A percentile compares a stretch with the other conserved stretches of the same genome.
These are phyloP conservation scores for Pisolithus orientalis DNA, from an alignment of 768 basidiomycete genomes.

Conservation along the genomic window DNA sequence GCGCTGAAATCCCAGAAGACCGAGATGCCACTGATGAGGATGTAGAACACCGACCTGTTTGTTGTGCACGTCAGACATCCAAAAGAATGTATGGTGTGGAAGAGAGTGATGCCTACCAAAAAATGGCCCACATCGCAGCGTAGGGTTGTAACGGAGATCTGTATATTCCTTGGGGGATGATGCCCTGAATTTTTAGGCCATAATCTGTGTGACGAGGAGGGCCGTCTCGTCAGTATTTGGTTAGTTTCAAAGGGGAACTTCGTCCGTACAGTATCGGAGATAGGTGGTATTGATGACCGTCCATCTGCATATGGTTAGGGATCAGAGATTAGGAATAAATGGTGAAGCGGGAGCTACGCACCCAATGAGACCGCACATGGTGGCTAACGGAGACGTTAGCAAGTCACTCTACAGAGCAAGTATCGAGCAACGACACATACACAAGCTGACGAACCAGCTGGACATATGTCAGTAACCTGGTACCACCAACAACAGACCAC, in stretches of 20 bases:
- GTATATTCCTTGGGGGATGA: slow-evolving; percentile 59
- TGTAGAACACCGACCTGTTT: slow-evolving; percentile 38
- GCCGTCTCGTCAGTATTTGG: not conserved
- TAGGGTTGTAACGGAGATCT: slow-evolving; percentile 58
- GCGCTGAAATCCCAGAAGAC: slow-evolving; percentile 63
- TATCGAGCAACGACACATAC: not conserved
- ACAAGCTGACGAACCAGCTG: not conserved
- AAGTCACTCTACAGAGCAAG: not conserved
- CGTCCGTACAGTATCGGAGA: slow-evolving; percentile 35
- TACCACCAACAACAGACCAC: slow-evolving; percentile 4
- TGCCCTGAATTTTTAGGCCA: slow-evolving; percentile 60
- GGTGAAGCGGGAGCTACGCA: slow-evolving; percentile 22
- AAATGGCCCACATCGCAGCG: slow-evolving; percentile 62
- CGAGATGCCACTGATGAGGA: slow-evolving; percentile 46
- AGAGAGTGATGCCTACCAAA: slow-evolving; percentile 47
- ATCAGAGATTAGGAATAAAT: slow-evolving; percentile 24
- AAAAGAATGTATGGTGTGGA: not conserved
- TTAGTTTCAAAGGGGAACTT: not conserved
- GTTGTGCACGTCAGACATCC: not conserved
- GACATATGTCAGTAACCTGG: too few species aligned
- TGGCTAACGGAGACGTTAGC: slow-evolving; percentile 52
- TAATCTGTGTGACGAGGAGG: slow-evolving; percentile 35
- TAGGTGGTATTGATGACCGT: slow-evolving; percentile 37
- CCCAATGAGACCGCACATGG: slow-evolving; percentile 33
- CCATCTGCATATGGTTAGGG: slow-evolving; percentile 31